A percentile compares a stretch with the other conserved stretches of the same genome.
These are phyloP conservation scores for Aureobasidium musti DNA, from an alignment of 2,329 filamentous ascomycete species.

Conservation along the genomic window DNA sequence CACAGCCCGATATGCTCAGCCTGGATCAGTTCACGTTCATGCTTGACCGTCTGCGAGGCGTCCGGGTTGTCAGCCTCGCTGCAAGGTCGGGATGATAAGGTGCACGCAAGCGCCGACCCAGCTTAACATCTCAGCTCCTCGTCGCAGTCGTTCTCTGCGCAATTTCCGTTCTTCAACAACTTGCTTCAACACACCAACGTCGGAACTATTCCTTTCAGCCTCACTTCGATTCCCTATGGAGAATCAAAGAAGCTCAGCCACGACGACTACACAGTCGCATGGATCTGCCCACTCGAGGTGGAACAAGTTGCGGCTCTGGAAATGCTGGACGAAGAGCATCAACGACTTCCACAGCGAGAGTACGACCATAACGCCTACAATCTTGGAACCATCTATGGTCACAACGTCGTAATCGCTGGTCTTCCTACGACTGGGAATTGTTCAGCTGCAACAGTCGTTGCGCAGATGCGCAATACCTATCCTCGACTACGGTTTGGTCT, in stretches of 20 bases:
- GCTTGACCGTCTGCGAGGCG: not conserved
- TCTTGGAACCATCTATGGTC: slow-evolving; percentile 30
- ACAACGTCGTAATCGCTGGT: slow-evolving; percentile 29
- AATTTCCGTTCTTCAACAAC: not conserved
- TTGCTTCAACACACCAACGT: not conserved
- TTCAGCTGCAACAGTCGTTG: slow-evolving; percentile 17
- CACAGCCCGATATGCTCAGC: too few species aligned
- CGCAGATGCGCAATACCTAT: slow-evolving; percentile 27
- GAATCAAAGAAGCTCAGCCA: slow-evolving; percentile 3
- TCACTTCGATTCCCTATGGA: not conserved
- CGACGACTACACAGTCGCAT: slow-evolving; percentile 35
- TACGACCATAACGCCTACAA: slow-evolving; percentile 30
- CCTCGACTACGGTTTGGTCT: slow-evolving; percentile 29
- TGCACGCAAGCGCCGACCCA: not conserved
- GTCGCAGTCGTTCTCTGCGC: not conserved
- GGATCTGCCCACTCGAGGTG: slow-evolving; percentile 34
- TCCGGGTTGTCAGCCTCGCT: not conserved
- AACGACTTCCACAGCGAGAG: slow-evolving; percentile 1
- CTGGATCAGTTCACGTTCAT: too few species aligned
- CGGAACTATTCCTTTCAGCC: not conserved
- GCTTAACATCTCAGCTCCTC: not conserved
- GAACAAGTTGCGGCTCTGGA: slow-evolving; percentile 32
- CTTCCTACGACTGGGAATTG: slow-evolving; percentile 14
- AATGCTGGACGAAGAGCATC: slow-evolving; percentile 34
- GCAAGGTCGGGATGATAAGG: not conserved